Base-by-base conservation (phyloP, 2,329 filamentous ascomycete species). In the Sphaerulina populicola region DNA sequence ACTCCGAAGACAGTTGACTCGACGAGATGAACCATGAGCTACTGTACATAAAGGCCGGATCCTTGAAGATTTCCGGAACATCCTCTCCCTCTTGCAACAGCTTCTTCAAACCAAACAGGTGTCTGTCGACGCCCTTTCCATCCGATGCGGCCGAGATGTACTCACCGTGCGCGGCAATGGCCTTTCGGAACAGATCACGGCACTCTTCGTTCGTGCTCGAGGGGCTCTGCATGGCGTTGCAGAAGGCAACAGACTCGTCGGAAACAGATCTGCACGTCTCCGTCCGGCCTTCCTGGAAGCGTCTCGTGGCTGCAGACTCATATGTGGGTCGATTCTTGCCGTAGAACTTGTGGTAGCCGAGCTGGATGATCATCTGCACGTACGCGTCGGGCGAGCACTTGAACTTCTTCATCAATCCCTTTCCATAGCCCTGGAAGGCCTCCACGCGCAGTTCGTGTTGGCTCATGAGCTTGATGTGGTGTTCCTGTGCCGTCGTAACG, bases 401-500 rank as follows among this genome's bases (percentile, higher is more conserved):
- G 82, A 98, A 97, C 72, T 95, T 94, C 82, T 98, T 98, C 78
- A 98, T 97, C 56, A 98, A 76, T 23, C 88, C 89, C 76, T 98
- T 98, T 69, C 93, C 93, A 70, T 98, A 98, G 63, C 85, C 91
- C 72, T 97, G 90, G 76, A 94, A 98, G 27, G 89, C 86, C 70
- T 97, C 91, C 2, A 98, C 90, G 18, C 86, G 81, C 41, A 98
- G 83, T 70, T 98, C 86, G 70, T 98, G 93, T 60, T 87, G 78
- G 57, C 81, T 81, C 60, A 98, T 95, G 56, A 94, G 80, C 60
- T 81, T 75, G 54, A 77, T 75, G 72, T 97, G 96, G 73, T 95
- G 86, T 53, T 78, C 77, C 57, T 81, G 76, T 1, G 94, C 93
- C 39, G 80, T 80, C 61, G 85, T 81, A 57, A 98, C 87, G 68